Base-by-base conservation (phyloP, 176 grass and related monocot species). In the Poa pratensis region DNA sequence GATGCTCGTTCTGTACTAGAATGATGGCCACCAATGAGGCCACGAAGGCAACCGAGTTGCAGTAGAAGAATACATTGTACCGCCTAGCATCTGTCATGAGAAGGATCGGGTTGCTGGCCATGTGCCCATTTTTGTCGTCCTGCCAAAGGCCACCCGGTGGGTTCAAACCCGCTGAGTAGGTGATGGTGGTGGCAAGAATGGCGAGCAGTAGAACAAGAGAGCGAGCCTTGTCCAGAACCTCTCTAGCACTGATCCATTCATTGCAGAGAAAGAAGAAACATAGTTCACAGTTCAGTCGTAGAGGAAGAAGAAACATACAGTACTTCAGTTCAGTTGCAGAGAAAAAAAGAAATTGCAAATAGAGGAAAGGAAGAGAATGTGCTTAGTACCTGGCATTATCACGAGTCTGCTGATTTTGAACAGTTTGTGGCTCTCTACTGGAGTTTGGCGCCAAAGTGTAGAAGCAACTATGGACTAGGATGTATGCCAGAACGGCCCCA, bases 31-130 rank as follows among this genome's bases (percentile, higher is more conserved):
- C 19, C 6, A 92, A 9, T 5, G 91, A 92, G 1, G 81, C 26
- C 69, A 87, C 81, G 1, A 92, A 92, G 22, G 91, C 91, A 1
- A 37, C 69, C 1, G 87, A 77, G 74, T 92, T 92, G 69, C 76
- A 86, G 50, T 82, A 86, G 78, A 67, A 92, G 83, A 92, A 92
- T 0, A 2, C 70, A 9, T 30, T 52, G 64, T 92, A 92, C 10
- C 32, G 68, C 22, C 6, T 12, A 10, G 55, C 5, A 10, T 52
- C 7, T 2, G 16, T 84, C 0, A 17, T 35, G 3, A 6, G 53
- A 37, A 92, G 86, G 20, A 92, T 81, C 1, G 81, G 45, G 60
- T 75, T 27, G 5, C 82, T 69, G 0, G 51, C 49, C 40, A 5
- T 26, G 51, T 92, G 80, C 6, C 91, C 84, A 9, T 78, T 4